Evolutionary conservation across 805 yeast genomes (phyloP).

Genomic region (Starmerella khaoyaiensis): DNA sequence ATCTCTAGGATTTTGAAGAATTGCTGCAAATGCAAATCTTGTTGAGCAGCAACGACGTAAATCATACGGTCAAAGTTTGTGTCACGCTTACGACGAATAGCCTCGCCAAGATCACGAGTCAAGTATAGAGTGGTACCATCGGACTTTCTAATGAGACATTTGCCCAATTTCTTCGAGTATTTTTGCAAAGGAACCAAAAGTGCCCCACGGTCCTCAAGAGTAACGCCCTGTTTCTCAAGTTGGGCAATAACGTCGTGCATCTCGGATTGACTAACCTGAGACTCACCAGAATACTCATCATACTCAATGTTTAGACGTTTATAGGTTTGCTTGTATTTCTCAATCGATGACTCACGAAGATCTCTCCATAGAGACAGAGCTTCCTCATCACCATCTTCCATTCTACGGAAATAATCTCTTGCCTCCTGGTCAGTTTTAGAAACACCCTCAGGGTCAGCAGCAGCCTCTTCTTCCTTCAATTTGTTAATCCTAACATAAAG

Average conservation of each 20-base stretch:
- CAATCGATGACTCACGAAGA: conserved; percentile 85
- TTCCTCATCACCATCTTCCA: conserved; percentile 86
- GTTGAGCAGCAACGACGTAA: conserved; percentile 92
- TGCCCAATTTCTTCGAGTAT: conserved; percentile 83
- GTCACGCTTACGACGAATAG: conserved; percentile 72
- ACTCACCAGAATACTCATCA: conserved; percentile 89
- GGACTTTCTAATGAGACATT: conserved; percentile 79
- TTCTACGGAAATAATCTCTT: conserved; percentile 68
- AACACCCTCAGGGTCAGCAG: conserved; percentile 39
- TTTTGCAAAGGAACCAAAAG: conserved; percentile 69
- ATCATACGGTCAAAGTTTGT: conserved; percentile 90
- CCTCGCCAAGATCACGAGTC: conserved; percentile 95
- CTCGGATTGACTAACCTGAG: conserved; percentile 66
- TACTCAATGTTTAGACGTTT: conserved; percentile 81
- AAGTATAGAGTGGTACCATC: conserved; percentile 92
- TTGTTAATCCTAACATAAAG: conserved; percentile 81
- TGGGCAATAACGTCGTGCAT: conserved; percentile 54
- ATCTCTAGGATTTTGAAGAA: conserved; percentile 86
- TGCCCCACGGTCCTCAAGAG: conserved; percentile 86
- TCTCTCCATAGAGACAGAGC: conserved; percentile 70
- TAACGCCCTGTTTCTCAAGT: conserved; percentile 54
- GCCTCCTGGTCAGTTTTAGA: conserved; percentile 67
- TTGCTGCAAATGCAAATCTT: conserved; percentile 87
- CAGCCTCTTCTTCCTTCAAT: conserved; percentile 56
- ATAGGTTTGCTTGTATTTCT: conserved; percentile 73